Evolutionary conservation across 768 basidiomycete species (phyloP).

Genomic region (Boletellus ananas): DNA sequence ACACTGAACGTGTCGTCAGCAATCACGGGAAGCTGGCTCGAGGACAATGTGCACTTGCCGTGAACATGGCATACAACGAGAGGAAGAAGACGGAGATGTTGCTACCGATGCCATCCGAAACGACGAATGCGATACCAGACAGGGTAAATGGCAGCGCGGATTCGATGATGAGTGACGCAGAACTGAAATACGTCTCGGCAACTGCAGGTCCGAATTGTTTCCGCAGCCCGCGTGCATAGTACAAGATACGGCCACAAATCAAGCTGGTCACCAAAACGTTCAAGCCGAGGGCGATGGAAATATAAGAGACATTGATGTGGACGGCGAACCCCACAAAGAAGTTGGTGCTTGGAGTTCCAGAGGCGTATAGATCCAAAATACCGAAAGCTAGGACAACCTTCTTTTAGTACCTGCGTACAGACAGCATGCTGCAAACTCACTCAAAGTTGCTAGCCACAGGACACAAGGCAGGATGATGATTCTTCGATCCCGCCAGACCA

Average conservation of each 20-base stretch:
- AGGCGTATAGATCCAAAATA: conserved; percentile 3
- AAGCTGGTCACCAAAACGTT: conserved; percentile 8
- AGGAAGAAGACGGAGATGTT: conserved; percentile 11
- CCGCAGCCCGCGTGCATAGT: conserved; percentile 1
- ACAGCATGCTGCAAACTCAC: background rate
- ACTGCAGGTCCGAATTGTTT: background rate
- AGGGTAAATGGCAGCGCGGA: conserved; percentile 16
- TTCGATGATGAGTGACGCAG: conserved; percentile 7
- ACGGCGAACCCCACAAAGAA: conserved; percentile 11
- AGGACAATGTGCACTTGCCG: background rate
- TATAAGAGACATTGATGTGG: conserved; percentile 10
- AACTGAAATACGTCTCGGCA: conserved; percentile 5
- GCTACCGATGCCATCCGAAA: conserved; percentile 7
- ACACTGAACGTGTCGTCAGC: conserved; percentile 1
- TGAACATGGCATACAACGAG: conserved; percentile 14
- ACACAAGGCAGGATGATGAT: conserved; percentile 9
- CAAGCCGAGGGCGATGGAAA: conserved; percentile 7
- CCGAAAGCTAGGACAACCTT: background rate
- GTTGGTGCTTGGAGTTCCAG: conserved; percentile 2
- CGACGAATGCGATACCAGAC: conserved; percentile 10
- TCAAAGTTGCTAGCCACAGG: conserved; percentile 7
- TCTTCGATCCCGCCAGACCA: conserved; percentile 27
- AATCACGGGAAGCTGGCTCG: background rate
- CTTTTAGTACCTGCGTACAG: background rate
- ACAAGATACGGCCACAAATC: conserved; percentile 13